Percentiles rank a stretch among this genome's conserved stretches.
Evolutionary conservation across 2,329 filamentous ascomycete species (phyloP).

Genomic region (Alternaria dauci): DNA sequence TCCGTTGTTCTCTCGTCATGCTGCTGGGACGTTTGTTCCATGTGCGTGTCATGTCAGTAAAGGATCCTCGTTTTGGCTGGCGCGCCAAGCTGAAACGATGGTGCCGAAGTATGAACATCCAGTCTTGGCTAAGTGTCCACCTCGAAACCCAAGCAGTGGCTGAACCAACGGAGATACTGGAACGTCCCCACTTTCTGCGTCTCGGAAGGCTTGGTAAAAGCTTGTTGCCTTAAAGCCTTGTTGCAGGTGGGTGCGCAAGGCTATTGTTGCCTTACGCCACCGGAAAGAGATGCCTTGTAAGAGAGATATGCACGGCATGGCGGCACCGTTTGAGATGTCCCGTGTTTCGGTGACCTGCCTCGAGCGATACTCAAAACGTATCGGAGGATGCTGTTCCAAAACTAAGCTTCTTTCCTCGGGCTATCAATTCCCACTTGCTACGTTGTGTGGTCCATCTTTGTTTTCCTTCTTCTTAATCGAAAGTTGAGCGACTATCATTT

Average conservation of each 20-base stretch:
- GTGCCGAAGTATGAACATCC: slow-evolving; percentile 39
- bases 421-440: background rate
- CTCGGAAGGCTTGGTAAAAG: slow-evolving; percentile 39
- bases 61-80: slow-evolving; percentile 30
- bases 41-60: slow-evolving; percentile 36
- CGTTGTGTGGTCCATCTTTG: slow-evolving; percentile 6
- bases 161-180: slow-evolving; percentile 34
- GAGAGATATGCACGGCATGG: background rate
- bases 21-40: slow-evolving; percentile 26
- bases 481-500: slow-evolving; percentile 23
- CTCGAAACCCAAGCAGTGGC: slow-evolving; percentile 33
- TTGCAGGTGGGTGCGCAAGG: slow-evolving; percentile 19
- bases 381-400: background rate
- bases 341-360: slow-evolving; percentile 15
- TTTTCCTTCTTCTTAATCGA: slow-evolving; percentile 5
- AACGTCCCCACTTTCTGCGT: slow-evolving; percentile 22
- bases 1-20: slow-evolving; percentile 12
- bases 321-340: slow-evolving; percentile 14
- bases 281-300: slow-evolving; percentile 11
- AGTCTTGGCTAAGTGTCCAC: slow-evolving; percentile 38
- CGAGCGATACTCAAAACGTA: slow-evolving; percentile 1
- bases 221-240: slow-evolving; percentile 32
- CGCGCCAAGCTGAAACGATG: slow-evolving; percentile 50
- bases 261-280: slow-evolving; percentile 34
- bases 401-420: background rate